Base-by-base conservation (phyloP, 1,284 basidiomycete genomes). In the Microbotryomycetes sp. region DNA sequence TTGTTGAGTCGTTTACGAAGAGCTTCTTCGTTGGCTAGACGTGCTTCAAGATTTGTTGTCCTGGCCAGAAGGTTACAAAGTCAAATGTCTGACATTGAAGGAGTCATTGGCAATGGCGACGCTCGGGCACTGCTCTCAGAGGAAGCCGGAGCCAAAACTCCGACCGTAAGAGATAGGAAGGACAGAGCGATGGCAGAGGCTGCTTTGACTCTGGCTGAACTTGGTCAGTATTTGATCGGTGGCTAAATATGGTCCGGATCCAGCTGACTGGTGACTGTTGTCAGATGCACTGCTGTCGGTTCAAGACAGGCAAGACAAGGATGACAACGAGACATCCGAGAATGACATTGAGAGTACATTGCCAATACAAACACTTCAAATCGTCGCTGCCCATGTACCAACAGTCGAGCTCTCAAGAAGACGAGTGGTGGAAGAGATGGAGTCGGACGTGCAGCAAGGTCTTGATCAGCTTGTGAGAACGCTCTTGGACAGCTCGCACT, bases 171-270 rank as follows among this genome's bases (percentile, higher is more conserved):
- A 31, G 89, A 91, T 66, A 87, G 85, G 36, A 52, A 65, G 65
- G 90, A 93, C 72, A 80, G 89, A 5, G 83, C 84, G 14, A 84
- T 94, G 68, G 86, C 90, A 3, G 92, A 92, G 75, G 91, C 92
- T 1, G 92, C 92, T 9, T 77, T 96, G 67, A 92, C 85, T 47
- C 84, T 94, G 4, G 89, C 92, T 1, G 92, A 97, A 75, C 80
- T 96, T 45, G 82, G 90, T 90, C 64, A 70, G 83, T 79, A 32
- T 42, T 54, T n/a, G 30, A n/a, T n/a, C n/a, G n/a, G n/a, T n/a
- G n/a, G n/a, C n/a, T n/a, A n/a, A n/a, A n/a, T n/a, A n/a, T n/a
- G n/a, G n/a, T n/a, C n/a, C n/a, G n/a, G n/a, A n/a, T n/a, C n/a
- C n/a, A n/a, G n/a, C n/a, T n/a, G n/a, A n/a, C n/a, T n/a, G n/a